Evolutionary conservation across 257 asterid species (phyloP).

Genomic region (Nicotiana otophora): DNA sequence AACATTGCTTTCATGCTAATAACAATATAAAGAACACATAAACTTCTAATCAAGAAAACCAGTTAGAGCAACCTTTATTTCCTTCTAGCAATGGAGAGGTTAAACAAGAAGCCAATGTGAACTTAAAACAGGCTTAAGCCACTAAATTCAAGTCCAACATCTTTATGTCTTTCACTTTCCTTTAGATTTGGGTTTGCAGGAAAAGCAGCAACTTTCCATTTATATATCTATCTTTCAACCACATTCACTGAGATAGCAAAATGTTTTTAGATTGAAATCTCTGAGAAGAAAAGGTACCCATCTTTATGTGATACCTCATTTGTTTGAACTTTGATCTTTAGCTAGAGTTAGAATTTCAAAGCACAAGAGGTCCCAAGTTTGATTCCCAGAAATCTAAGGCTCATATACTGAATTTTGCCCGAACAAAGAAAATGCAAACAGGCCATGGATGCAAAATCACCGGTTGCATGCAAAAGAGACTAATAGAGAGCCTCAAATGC

Average conservation of each 20-base stretch:
- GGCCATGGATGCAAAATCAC: conserved; percentile 19
- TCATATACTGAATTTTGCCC: neutral
- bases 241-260: too few species aligned
- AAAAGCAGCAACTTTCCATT: too few species aligned
- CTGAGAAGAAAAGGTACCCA: neutral
- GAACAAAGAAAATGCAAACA: neutral
- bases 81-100: too few species aligned
- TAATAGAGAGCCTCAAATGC: neutral
- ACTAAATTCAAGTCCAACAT: too few species aligned
- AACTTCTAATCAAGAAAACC: too few species aligned
- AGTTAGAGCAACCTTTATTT: too few species aligned
- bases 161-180: too few species aligned
- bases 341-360: neutral
- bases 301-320: neutral
- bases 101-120: too few species aligned
- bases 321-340: neutral
- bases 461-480: conserved; percentile 3
- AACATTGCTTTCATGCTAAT: neutral
- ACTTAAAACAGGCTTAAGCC: too few species aligned
- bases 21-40: too few species aligned
- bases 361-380: neutral
- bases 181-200: too few species aligned
- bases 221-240: too few species aligned
- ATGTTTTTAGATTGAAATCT: neutral
- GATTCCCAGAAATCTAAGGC: neutral